Evolutionary conservation across 441 rosid genomes (phyloP).

Genomic region (Erysimum cheiri): DNA sequence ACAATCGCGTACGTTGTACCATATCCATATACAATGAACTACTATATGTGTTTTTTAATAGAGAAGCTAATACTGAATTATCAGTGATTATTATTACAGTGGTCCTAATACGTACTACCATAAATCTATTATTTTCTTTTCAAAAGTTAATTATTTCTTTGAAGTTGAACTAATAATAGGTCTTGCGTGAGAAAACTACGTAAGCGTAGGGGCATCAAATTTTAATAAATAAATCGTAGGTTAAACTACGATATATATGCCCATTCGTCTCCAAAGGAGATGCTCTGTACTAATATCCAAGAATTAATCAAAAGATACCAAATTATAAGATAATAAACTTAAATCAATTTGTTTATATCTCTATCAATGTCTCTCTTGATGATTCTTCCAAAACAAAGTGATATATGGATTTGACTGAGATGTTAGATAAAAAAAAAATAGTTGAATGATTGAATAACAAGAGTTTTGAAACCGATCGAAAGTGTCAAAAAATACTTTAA

Average conservation of each 20-base stretch:
- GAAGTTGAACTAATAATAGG: neutral
- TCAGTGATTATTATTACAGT: slow-evolving; percentile 34
- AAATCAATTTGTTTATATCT: slow-evolving; percentile 11
- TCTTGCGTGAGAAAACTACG: slow-evolving; percentile 11
- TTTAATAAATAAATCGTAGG: slow-evolving; percentile 15
- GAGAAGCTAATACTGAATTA: slow-evolving; percentile 12
- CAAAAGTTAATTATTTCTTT: slow-evolving; percentile 1
- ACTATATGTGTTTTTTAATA: slow-evolving; percentile 8
- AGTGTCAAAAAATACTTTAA: too few relatives aligned
- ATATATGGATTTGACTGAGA: neutral
- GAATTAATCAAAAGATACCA: slow-evolving; percentile 31
- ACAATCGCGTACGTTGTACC: too few relatives aligned
- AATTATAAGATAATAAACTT: slow-evolving; percentile 7
- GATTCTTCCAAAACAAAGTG: neutral
- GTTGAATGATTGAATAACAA: neutral
- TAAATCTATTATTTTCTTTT: neutral
- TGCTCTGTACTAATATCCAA: slow-evolving; percentile 40
- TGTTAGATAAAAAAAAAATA: neutral
- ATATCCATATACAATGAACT: slow-evolving; percentile 18
- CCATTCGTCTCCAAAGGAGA: slow-evolving; percentile 33
- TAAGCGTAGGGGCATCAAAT: slow-evolving; percentile 26
- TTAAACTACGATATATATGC: slow-evolving; percentile 31
- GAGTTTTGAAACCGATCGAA: neutral
- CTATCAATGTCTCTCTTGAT: slow-evolving; percentile 3
- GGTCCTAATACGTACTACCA: slow-evolving; percentile 31